Conservation (phyloP, 2,329 filamentous ascomycete genomes). For the Sporothrix brunneoviolacea region DNA sequence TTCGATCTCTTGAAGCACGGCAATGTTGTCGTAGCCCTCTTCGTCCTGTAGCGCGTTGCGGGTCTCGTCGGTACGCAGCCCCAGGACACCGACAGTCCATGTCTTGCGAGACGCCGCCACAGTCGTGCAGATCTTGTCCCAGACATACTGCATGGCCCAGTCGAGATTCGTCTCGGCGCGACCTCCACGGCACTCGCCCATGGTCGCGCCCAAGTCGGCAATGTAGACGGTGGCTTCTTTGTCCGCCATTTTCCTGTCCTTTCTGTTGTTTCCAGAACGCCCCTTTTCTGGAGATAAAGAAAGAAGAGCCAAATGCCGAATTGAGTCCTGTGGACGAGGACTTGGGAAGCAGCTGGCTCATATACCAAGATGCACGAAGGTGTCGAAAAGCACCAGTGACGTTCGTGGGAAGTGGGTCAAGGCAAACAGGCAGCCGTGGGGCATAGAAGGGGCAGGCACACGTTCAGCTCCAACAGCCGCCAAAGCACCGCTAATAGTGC, state of each 20-base stretch:
- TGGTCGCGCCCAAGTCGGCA: slow-evolving; percentile 80
- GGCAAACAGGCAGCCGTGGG: slow-evolving; percentile 8
- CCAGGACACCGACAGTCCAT: slow-evolving; percentile 70
- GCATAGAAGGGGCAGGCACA: no score
- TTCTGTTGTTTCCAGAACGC: no score
- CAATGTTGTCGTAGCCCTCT: slow-evolving; percentile 74
- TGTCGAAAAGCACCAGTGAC: not conserved
- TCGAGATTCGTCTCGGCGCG: slow-evolving; percentile 76
- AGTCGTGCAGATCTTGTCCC: slow-evolving; percentile 81
- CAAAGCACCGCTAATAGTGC: not conserved
- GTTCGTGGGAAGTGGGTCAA: slow-evolving; percentile 10
- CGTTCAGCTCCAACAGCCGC: slow-evolving; percentile 1
- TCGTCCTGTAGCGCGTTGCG: slow-evolving; percentile 58
- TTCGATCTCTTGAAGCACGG: slow-evolving; percentile 63
- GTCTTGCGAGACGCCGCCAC: slow-evolving; percentile 65
- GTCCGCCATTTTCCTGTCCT: slow-evolving; percentile 59
- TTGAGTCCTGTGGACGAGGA: not conserved
- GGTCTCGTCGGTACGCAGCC: slow-evolving; percentile 73
- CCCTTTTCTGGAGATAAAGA: not conserved
- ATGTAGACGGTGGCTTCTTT: slow-evolving; percentile 94
- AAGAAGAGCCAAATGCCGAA: not conserved
- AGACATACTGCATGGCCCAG: slow-evolving; percentile 85
- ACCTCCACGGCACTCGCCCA: slow-evolving; percentile 65
- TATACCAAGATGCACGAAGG: not conserved
- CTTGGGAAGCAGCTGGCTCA: not conserved